Evolutionary conservation across 2,329 filamentous ascomycete genomes (phyloP).

Genomic region (Nectriaceae sp.): DNA sequence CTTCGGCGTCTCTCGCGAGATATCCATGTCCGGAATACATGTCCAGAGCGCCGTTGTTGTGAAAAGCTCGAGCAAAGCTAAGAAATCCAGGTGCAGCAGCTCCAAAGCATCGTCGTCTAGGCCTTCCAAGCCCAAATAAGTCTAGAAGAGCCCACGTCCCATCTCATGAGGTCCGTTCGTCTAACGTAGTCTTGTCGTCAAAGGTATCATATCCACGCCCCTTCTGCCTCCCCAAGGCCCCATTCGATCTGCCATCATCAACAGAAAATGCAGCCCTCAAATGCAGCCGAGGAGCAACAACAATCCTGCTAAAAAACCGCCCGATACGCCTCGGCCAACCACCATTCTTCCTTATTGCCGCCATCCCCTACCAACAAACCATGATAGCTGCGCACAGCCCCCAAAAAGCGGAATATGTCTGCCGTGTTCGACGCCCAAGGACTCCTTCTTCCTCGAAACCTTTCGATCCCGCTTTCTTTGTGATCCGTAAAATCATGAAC

Average conservation of each 20-base stretch:
- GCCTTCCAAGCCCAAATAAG: conserved; percentile 20
- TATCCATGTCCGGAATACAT: background rate
- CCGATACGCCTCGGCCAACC: conserved; percentile 31
- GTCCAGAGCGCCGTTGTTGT: background rate
- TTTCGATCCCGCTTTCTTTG: conserved; percentile 27
- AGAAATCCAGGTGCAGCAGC: conserved; percentile 10
- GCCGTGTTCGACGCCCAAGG: conserved; percentile 27
- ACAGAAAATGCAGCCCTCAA: conserved; percentile 30
- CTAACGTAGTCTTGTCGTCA: conserved; percentile 37
- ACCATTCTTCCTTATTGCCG: conserved; percentile 16
- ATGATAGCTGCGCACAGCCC: conserved; percentile 21
- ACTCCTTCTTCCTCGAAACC: conserved; percentile 20
- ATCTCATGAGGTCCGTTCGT: conserved; percentile 32
- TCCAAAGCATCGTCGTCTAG: conserved; percentile 6
- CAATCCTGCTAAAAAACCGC: conserved; percentile 26
- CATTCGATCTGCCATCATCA: conserved; percentile 26
- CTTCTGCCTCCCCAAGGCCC: conserved; percentile 23
- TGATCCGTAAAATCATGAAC: conserved; percentile 32
- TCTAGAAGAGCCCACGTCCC: conserved; percentile 27
- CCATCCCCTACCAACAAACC: conserved; percentile 14
- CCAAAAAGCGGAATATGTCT: conserved; percentile 26
- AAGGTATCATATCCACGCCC: conserved; percentile 37
- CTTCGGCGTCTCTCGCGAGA: conserved; percentile 13
- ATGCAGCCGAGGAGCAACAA: conserved; percentile 26
- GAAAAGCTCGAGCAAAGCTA: conserved; percentile 8